Conservation (phyloP, 106 monocot species). For the Platanthera guangdongensis region DNA sequence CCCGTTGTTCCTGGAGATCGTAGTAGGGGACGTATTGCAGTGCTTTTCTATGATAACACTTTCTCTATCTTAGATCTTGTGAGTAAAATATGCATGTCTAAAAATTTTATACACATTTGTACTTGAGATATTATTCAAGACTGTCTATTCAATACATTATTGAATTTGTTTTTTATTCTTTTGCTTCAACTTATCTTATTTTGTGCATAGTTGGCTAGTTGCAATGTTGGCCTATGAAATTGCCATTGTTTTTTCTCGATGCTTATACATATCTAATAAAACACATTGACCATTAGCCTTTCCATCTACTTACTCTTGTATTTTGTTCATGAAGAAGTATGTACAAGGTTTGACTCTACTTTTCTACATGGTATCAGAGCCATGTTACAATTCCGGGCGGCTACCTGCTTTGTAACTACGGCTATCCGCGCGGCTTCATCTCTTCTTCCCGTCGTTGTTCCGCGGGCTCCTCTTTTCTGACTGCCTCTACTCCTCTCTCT, state of each 20-base stretch:
- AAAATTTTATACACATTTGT: not conserved
- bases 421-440: too few species aligned
- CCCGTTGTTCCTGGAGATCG: constrained; percentile 93
- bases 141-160: not conserved
- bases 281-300: too few species aligned
- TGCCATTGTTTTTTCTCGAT: not conserved
- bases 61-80: constrained; percentile 99
- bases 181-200: not conserved
- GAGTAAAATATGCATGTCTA: constrained; percentile 25
- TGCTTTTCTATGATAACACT: constrained; percentile 92
- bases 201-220: not conserved
- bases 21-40: constrained; percentile 90
- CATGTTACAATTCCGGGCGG: too few species aligned
- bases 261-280: not conserved
- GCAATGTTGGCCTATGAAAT: not conserved
- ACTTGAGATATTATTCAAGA: not conserved
- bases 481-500: too few species aligned
- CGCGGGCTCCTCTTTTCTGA: too few species aligned
- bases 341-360: too few species aligned
- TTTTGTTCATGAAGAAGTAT: too few species aligned
- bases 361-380: too few species aligned
- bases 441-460: too few species aligned
- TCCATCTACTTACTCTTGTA: too few species aligned
- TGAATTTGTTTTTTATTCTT: not conserved
- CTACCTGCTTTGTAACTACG: too few species aligned